phyloP scores from a whole-genome alignment of 2,329 filamentous ascomycete genomes.

The Laburnicola sp. region DNA sequence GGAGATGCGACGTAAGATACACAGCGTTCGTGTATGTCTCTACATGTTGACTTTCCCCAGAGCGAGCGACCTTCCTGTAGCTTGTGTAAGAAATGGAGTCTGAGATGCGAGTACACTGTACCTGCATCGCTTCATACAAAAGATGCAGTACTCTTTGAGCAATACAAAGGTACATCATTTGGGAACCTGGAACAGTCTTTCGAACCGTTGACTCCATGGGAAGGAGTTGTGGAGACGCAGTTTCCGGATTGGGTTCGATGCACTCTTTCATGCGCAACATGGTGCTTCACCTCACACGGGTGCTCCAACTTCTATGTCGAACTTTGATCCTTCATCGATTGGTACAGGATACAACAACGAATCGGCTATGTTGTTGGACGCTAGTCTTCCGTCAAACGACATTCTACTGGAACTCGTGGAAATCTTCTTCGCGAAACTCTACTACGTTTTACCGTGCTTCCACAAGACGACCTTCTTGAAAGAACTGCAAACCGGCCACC shows the following conservation, averaged over 20 bases:
- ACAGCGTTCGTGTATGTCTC: not conserved
- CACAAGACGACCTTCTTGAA: constrained; percentile 26
- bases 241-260: constrained; percentile 17
- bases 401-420: constrained; percentile 25
- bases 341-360: constrained; percentile 6
- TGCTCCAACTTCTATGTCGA: constrained; percentile 9
- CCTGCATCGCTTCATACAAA: not conserved
- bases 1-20: constrained; percentile 33
- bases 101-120: constrained; percentile 27
- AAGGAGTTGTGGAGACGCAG: constrained; percentile 3
- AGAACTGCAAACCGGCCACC: constrained; percentile 15
- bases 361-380: constrained; percentile 10
- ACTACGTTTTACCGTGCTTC: constrained; percentile 32
- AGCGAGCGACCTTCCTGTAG: constrained; percentile 28
- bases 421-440: constrained; percentile 32
- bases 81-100: constrained; percentile 29
- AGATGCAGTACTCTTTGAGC: not conserved
- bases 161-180: not conserved
- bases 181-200: constrained; percentile 1
- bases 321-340: not conserved
- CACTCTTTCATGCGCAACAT: not conserved
- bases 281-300: not conserved
- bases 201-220: constrained; percentile 4
- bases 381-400: constrained; percentile 20
- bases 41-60: constrained; percentile 16